Evolutionary conservation across 2,329 filamentous ascomycete genomes (phyloP).

Genomic region (Karstenula rhodostoma): DNA sequence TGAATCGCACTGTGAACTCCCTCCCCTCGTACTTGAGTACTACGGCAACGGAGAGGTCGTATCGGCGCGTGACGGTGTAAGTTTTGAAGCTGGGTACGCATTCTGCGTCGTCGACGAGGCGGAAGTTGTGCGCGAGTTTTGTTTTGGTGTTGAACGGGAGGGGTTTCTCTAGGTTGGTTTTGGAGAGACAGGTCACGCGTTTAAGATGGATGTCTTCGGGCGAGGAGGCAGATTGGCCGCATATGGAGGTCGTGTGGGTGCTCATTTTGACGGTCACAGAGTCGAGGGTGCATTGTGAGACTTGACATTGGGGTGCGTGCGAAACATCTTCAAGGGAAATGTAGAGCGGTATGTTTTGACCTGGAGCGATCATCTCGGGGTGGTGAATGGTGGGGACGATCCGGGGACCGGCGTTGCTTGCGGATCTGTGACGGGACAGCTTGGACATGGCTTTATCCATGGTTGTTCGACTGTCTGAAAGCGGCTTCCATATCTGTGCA

Average conservation of each 20-base stretch:
- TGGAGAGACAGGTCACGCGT: slow-evolving; percentile 42
- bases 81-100: slow-evolving; percentile 47
- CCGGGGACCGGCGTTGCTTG: slow-evolving; percentile 24
- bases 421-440: slow-evolving; percentile 25
- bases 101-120: slow-evolving; percentile 42
- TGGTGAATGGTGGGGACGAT: slow-evolving; percentile 43
- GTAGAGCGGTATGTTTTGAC: slow-evolving; percentile 42
- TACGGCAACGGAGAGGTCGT: slow-evolving; percentile 36
- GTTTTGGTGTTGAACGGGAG: slow-evolving; percentile 31
- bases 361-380: slow-evolving; percentile 39
- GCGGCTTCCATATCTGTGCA: slow-evolving; percentile 38
- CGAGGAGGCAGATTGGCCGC: slow-evolving; percentile 32
- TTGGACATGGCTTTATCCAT: slow-evolving; percentile 34
- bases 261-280: slow-evolving; percentile 39
- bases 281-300: slow-evolving; percentile 37
- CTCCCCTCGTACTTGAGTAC: slow-evolving; percentile 39
- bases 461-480: slow-evolving; percentile 24
- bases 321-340: slow-evolving; percentile 35
- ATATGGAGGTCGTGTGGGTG: slow-evolving; percentile 43
- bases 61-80: slow-evolving; percentile 43
- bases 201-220: slow-evolving; percentile 41
- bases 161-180: slow-evolving; percentile 31
- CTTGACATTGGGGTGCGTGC: slow-evolving; percentile 22
- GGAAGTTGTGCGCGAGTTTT: slow-evolving; percentile 40
- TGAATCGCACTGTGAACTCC: slow-evolving; percentile 37